Evolutionary conservation across 192 early-diverging fungal genomes (phyloP).

Genomic region (Chytriomyces sp.): DNA sequence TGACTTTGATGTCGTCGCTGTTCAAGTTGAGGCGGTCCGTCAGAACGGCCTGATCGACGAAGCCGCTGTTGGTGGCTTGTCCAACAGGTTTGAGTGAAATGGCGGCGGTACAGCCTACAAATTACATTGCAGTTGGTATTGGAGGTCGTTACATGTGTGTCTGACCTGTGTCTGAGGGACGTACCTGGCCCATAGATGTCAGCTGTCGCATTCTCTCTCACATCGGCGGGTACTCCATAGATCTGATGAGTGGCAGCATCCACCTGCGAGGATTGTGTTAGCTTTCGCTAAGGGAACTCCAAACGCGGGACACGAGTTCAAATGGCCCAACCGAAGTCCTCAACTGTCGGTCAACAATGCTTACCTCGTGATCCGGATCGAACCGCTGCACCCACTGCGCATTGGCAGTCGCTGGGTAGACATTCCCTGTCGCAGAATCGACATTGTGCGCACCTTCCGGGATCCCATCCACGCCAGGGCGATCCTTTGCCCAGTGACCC

Average conservation of each 20-base stretch:
- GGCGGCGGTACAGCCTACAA: not conserved
- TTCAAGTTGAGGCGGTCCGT: not conserved
- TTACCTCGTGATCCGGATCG: conserved; percentile 35
- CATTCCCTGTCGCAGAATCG: conserved; percentile 1
- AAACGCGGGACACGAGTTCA: no score
- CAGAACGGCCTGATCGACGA: conserved; percentile 22
- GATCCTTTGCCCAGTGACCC: conserved; percentile 21
- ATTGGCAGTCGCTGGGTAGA: not conserved
- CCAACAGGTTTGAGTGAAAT: not conserved
- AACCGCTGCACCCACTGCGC: conserved; percentile 11
- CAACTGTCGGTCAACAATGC: not conserved
- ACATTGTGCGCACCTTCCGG: conserved; percentile 4
- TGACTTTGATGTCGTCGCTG: conserved; percentile 4
- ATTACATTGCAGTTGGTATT: not conserved
- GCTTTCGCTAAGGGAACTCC: no score
- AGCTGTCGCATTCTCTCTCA: not conserved
- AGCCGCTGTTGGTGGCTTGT: conserved; percentile 33
- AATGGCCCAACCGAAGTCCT: conserved; percentile 11
- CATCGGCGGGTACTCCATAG: no score
- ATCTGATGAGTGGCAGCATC: conserved; percentile 19
- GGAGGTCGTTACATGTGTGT: not conserved
- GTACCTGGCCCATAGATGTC: not conserved
- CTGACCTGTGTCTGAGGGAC: not conserved
- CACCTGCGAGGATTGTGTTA: no score
- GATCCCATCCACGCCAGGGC: not conserved